Evolutionary conservation across 1,284 basidiomycete species (phyloP).

Genomic region (Amylostereum areolatum): DNA sequence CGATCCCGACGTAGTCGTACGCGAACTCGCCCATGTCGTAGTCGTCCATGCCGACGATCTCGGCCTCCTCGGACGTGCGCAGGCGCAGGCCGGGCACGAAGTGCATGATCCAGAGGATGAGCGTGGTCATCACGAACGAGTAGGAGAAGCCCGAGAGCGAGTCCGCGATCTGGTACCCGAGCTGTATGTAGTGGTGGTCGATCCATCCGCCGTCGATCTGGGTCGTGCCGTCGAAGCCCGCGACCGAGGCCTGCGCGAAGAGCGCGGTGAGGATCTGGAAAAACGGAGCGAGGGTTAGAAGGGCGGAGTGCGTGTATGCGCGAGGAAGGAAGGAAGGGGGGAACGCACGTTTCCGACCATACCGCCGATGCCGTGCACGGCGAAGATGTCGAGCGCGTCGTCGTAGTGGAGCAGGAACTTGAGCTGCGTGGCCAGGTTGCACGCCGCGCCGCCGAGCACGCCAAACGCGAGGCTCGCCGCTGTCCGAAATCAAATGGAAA

Average conservation of each 20-base stretch:
- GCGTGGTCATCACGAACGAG: constrained; percentile 79
- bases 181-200: constrained; percentile 78
- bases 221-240: constrained; percentile 76
- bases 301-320: too few species aligned
- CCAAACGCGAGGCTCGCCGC: constrained; percentile 84
- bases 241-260: constrained; percentile 85
- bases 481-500: too few species aligned
- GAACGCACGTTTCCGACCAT: constrained; percentile 70
- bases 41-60: constrained; percentile 92
- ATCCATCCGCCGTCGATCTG: constrained; percentile 85
- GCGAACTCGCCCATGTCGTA: constrained; percentile 92
- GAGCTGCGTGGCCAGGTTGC: constrained; percentile 94
- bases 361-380: constrained; percentile 86
- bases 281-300: too few species aligned
- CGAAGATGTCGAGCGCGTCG: constrained; percentile 86
- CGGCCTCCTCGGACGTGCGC: constrained; percentile 75
- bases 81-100: constrained; percentile 84
- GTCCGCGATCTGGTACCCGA: constrained; percentile 87
- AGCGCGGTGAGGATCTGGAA: constrained; percentile 72
- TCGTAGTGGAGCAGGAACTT: constrained; percentile 77
- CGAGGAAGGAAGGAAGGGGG: too few species aligned
- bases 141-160: constrained; percentile 70
- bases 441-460: constrained; percentile 75
- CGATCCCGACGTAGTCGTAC: constrained; percentile 84
- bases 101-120: constrained; percentile 92